These are phyloP conservation scores for Metschnikowia peoriensis DNA, from an alignment of 805 yeast genomes.

Conservation along the genomic window DNA sequence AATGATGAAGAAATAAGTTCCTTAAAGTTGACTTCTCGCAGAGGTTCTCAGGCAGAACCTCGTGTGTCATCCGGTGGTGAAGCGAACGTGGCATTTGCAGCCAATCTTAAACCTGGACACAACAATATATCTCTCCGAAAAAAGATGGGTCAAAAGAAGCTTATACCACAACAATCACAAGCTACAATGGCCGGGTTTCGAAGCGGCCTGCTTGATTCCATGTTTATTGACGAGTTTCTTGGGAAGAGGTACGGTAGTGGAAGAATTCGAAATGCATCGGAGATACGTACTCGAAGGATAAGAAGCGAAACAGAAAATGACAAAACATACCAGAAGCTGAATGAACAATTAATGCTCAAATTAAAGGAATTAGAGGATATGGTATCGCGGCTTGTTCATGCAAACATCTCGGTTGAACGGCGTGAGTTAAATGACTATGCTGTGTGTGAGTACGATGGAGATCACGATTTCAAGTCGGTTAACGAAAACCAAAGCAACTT, in stretches of 20 bases:
- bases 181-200: constrained; percentile 34
- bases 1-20: constrained; percentile 26
- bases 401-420: not conserved
- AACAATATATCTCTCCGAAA: not conserved
- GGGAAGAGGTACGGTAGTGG: constrained; percentile 26
- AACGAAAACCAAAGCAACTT: not conserved
- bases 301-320: not conserved
- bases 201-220: constrained; percentile 40
- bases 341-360: constrained; percentile 9
- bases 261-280: constrained; percentile 6
- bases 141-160: not conserved
- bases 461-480: not conserved
- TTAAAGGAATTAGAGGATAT: constrained; percentile 6
- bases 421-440: constrained; percentile 2
- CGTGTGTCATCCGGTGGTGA: constrained; percentile 6
- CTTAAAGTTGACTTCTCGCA: constrained; percentile 24
- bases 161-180: constrained; percentile 31
- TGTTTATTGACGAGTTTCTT: constrained; percentile 35
- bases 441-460: constrained; percentile 8
- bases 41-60: constrained; percentile 23
- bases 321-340: not conserved
- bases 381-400: constrained; percentile 1
- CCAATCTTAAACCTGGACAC: not conserved
- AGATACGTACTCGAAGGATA: constrained; percentile 3
- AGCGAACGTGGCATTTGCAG: constrained; percentile 4